Evolutionary conservation across 208 protist species (phyloP), one percentile per base, ranked within the genome.

Genomic region (Zelonia costaricensis): DNA sequence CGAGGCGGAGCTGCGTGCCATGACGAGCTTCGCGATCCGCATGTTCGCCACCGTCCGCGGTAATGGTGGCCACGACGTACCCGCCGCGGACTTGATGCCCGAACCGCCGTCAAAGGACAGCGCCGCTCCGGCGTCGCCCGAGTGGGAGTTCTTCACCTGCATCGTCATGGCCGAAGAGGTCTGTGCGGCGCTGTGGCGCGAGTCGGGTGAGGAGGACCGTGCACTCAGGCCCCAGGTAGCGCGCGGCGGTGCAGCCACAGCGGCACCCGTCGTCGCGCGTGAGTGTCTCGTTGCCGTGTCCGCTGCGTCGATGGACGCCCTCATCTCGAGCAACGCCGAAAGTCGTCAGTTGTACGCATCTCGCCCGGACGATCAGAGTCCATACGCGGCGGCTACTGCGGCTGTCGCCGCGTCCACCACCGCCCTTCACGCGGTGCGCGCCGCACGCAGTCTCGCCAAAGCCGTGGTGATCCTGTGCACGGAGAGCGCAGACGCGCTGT

Each of bases 91-190:
- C n/a, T n/a, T n/a, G n/a, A n/a, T n/a, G n/a, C n/a, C n/a, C n/a
- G n/a, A n/a, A n/a, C n/a, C n/a, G n/a, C 36, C 15, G 9, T 42
- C 10, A 42, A 9, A 15, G 36, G 9, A 42, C 36, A 42, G 36
- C 36, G 9, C 36, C 36, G 8, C 9, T n/a, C 3, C 23, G n/a
- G 38, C 39, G 55, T 10, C 6, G 39, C 55, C 27, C 16, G 39
- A 36, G 9, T 61, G 40, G 55, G n/a, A 35, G 42, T 16, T 46
- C 13, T 18, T 25, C 7, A 40, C 27, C 6, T 25, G 46, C 6
- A 16, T 49, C 4, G 3, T 33, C 1, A 27, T 61, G n/a, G 42
- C 20, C 7, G 55, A 61, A n/a, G 55, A 61, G 20, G 55, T 49
- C 10, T 46, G 27, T 47, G 39, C 25, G 1, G 28, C 25, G 8